Conservation (phyloP, 768 basidiomycete genomes). For the Russula earlei region DNA sequence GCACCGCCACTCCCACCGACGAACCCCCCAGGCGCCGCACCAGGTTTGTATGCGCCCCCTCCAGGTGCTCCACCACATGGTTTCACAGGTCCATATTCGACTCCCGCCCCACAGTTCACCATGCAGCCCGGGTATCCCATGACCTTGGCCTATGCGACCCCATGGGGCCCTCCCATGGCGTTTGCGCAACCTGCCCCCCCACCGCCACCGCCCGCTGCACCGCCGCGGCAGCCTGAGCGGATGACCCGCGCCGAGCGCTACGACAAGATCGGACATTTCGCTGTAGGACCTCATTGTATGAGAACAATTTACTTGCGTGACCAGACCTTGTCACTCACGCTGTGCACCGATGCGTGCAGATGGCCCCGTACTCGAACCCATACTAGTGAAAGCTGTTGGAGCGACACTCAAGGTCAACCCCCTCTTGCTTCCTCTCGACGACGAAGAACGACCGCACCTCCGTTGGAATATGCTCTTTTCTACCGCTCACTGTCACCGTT, state of each 20-base stretch:
- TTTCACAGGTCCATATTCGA: constrained; percentile 9
- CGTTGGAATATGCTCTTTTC: constrained; percentile 71
- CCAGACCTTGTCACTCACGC: not conserved
- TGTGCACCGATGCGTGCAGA: constrained; percentile 31
- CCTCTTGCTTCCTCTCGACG: constrained; percentile 39
- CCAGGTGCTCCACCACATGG: not conserved
- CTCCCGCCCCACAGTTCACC: constrained; percentile 6
- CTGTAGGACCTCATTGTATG: constrained; percentile 37
- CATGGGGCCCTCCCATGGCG: constrained; percentile 1
- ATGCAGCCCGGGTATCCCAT: constrained; percentile 13
- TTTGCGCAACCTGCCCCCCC: constrained; percentile 14
- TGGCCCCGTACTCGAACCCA: constrained; percentile 61
- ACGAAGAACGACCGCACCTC: constrained; percentile 41
- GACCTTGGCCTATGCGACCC: constrained; percentile 8
- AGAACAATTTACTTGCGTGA: constrained; percentile 14
- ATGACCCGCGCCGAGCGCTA: constrained; percentile 26
- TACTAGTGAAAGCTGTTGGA: constrained; percentile 41
- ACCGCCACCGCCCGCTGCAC: constrained; percentile 21
- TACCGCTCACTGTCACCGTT: constrained; percentile 50
- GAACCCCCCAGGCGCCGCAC: not conserved
- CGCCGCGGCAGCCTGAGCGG: constrained; percentile 22
- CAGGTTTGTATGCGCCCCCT: constrained; percentile 1
- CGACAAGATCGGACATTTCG: constrained; percentile 29
- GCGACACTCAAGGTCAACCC: constrained; percentile 50
- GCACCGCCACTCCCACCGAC: constrained; percentile 28